Percentiles rank a stretch among this genome's conserved stretches.
Evolutionary conservation across 2,329 filamentous ascomycete species (phyloP).

Genomic region (Aspergillus uvarum): DNA sequence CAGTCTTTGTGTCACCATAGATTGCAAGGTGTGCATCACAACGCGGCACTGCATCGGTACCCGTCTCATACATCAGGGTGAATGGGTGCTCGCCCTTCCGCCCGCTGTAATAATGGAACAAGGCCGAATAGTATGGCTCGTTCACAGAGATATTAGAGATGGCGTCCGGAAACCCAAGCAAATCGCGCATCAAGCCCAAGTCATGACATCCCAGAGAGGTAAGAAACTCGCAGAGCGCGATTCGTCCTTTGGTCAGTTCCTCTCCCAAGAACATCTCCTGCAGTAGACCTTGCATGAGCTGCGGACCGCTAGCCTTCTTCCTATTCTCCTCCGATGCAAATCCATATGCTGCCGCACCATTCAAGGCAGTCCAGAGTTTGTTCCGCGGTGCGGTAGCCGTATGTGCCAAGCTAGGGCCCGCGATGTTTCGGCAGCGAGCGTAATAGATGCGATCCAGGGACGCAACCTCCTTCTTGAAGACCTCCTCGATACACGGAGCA

Average conservation of each 20-base stretch:
- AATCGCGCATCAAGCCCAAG: conserved; percentile 55
- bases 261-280: conserved; percentile 30
- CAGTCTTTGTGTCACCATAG: conserved; percentile 55
- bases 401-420: conserved; percentile 51
- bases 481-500: conserved; percentile 54
- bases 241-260: conserved; percentile 30
- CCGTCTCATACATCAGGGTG: conserved; percentile 58
- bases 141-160: conserved; percentile 48
- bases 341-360: not conserved
- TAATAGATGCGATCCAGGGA: conserved; percentile 56
- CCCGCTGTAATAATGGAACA: conserved; percentile 34
- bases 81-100: conserved; percentile 39
- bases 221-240: conserved; percentile 45
- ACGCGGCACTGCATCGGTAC: conserved; percentile 53
- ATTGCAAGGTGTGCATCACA: conserved; percentile 44
- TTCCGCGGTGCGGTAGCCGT: conserved; percentile 15
- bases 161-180: conserved; percentile 50
- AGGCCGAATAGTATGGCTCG: conserved; percentile 42
- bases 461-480: conserved; percentile 54
- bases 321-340: not conserved
- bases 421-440: conserved; percentile 53
- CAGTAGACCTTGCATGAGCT: conserved; percentile 21
- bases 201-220: conserved; percentile 56
- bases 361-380: not conserved
- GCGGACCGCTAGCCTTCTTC: not conserved